These are phyloP conservation scores for Sarocladium strictum DNA, from an alignment of 2,329 filamentous ascomycete species.

Conservation along the genomic window DNA sequence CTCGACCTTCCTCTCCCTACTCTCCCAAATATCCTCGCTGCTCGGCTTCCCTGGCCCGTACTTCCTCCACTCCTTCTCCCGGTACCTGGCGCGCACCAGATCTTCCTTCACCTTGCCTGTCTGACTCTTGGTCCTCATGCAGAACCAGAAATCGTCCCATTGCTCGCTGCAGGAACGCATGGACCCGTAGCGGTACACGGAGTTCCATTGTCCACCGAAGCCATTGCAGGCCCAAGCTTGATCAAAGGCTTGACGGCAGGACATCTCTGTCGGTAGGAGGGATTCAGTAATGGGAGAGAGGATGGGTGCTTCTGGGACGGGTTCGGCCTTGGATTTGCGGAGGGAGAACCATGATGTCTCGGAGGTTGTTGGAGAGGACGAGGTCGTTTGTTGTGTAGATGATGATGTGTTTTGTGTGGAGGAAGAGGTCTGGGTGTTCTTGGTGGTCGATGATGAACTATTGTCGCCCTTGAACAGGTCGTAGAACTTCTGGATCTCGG, in stretches of 20 bases:
- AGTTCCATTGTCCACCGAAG: conserved; percentile 83
- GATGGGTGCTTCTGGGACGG: conserved; percentile 20
- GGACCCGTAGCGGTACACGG: conserved; percentile 80
- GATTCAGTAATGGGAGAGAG: conserved; percentile 53
- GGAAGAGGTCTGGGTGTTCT: background rate
- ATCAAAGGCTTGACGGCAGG: conserved; percentile 87
- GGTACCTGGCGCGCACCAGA: conserved; percentile 61
- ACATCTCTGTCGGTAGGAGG: conserved; percentile 75
- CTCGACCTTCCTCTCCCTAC: conserved; percentile 57
- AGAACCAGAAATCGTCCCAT: conserved; percentile 96
- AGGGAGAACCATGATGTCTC: conserved; percentile 29
- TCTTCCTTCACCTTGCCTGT: conserved; percentile 52
- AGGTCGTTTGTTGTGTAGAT: conserved; percentile 15
- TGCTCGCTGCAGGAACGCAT: conserved; percentile 74
- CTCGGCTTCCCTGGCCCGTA: conserved; percentile 59
- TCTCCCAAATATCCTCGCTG: conserved; percentile 88
- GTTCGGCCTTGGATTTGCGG: conserved; percentile 21
- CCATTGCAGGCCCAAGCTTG: conserved; percentile 90
- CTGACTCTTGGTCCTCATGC: conserved; percentile 75
- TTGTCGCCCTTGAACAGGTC: conserved; percentile 35
- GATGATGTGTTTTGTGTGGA: conserved; percentile 13
- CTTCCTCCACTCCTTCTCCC: conserved; percentile 57
- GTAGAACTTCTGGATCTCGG: conserved; percentile 50
- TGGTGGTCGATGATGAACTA: conserved; percentile 2
- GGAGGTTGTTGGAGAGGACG: conserved; percentile 17